Evolutionary conservation across 2,329 filamentous ascomycete species (phyloP), one percentile per base, ranked within the genome.

Genomic region (Epichloe sp.): DNA sequence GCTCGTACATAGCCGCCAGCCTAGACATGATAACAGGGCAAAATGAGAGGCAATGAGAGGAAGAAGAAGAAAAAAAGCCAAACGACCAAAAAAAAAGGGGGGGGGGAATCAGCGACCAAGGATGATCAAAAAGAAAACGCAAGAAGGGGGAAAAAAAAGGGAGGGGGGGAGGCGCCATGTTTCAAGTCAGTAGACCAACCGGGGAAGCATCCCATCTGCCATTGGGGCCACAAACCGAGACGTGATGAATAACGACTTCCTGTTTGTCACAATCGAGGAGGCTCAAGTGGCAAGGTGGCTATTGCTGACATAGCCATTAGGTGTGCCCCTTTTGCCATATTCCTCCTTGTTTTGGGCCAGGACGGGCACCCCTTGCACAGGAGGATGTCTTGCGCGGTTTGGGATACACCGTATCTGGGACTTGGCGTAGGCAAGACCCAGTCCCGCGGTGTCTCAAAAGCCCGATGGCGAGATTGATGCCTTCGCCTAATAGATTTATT

Each of bases 191-290:
- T 26, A n/a, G 5, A n/a, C 36, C 43, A 45, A 40, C 48, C 48
- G 49, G 49, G 49, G 49, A 50, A 37, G 43, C 43, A 42, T 42
- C 44, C 49, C 19, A 44, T 23, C 37, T 17, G 37, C 21, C 15
- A 36, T 44, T 48, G 17, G 49, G 44, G 38, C 44, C 44, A 51
- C 15, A 48, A 43, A n/a, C 44, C 11, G 49, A 44, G 44, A 51
- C 44, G 43, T 47, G 42, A 41, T 41, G 14, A 41, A 34, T 15
- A 26, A 47, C 12, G 23, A 37, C 45, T 34, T n/a, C 12, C n/a
- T 43, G 15, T 19, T 19, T 49, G 26, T 48, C 17, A 4, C 23
- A 35, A 23, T n/a, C 37, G 31, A 40, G 47, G 36, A 23, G 3
- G 14, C n/a, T 10, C 17, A 43, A 23, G 40, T 31, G 26, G 40